Conservation (phyloP, 805 yeast genomes). For the Suhomyces tanzawaensis region DNA sequence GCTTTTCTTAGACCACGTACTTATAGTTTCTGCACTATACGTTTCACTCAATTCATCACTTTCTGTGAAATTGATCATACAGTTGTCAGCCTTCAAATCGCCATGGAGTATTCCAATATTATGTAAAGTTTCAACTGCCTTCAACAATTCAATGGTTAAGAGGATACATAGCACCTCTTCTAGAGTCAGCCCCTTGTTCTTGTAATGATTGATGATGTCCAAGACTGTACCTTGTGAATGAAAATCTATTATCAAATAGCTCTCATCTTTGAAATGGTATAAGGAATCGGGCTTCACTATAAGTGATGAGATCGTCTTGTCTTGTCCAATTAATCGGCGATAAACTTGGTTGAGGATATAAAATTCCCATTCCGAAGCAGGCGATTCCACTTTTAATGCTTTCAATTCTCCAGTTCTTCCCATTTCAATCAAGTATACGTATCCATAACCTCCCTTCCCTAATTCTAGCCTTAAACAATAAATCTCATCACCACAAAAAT, state of each 20-base stretch:
- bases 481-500: conserved; percentile 42
- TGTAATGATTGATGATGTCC: conserved; percentile 59
- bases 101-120: conserved; percentile 71
- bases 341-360: conserved; percentile 64
- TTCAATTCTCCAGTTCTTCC: conserved; percentile 47
- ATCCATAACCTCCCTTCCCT: conserved; percentile 81
- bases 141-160: conserved; percentile 62
- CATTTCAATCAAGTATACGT: conserved; percentile 68
- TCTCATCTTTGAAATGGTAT: conserved; percentile 61
- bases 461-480: conserved; percentile 53
- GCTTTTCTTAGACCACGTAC: conserved; percentile 54
- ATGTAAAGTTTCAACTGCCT: conserved; percentile 62
- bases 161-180: conserved; percentile 67
- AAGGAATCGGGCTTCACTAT: conserved; percentile 52
- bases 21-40: conserved; percentile 32
- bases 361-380: conserved; percentile 77
- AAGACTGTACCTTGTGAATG: conserved; percentile 69
- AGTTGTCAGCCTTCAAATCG: conserved; percentile 81
- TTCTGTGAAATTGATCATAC: conserved; percentile 61
- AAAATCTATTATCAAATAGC: conserved; percentile 64
- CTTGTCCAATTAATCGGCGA: conserved; percentile 33
- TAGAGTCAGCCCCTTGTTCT: conserved; percentile 21
- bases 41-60: conserved; percentile 12
- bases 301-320: conserved; percentile 2
- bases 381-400: conserved; percentile 73